These are phyloP conservation scores for Prorocentrum cordatum DNA, from an alignment of 169 alveolate species.

Conservation along the genomic window DNA sequence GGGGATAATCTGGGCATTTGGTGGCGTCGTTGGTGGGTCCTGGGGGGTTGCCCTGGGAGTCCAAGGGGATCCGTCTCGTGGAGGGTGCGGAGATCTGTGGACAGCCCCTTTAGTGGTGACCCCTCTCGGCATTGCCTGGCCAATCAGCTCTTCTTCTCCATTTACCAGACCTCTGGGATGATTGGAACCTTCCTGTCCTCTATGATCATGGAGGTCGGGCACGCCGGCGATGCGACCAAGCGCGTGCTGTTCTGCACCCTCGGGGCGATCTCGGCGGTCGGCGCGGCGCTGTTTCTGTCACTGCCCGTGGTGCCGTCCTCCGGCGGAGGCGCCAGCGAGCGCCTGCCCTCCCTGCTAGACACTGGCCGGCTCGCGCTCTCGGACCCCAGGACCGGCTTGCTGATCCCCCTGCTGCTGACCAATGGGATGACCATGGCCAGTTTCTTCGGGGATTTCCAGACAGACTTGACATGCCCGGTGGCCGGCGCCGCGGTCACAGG, in stretches of 20 bases:
- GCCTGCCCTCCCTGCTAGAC: neutral
- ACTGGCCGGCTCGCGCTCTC: neutral
- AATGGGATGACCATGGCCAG: neutral
- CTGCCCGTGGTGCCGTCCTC: constrained; percentile 29
- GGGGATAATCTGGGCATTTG: too few species aligned
- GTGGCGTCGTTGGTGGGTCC: too few species aligned
- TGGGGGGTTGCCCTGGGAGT: too few species aligned
- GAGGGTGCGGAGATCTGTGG: too few species aligned
- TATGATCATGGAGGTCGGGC: neutral
- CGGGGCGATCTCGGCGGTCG: neutral
- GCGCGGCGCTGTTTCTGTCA: constrained; percentile 18
- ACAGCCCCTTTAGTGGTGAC: too few species aligned
- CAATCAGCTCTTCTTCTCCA: constrained; percentile 54
- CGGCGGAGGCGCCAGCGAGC: neutral
- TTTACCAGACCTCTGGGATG: constrained; percentile 55
- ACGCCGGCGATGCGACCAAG: neutral
- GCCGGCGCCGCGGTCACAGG: constrained; percentile 38
- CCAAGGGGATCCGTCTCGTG: too few species aligned
- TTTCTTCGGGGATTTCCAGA: constrained; percentile 18
- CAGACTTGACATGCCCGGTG: constrained; percentile 50
- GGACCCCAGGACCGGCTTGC: neutral
- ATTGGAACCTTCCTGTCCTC: constrained; percentile 35
- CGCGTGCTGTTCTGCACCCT: neutral
- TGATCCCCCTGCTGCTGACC: constrained; percentile 54
- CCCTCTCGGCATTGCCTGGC: too few species aligned